Conservation (phyloP, 2,329 filamentous ascomycete species). For the Aspergillus chevalieri region DNA sequence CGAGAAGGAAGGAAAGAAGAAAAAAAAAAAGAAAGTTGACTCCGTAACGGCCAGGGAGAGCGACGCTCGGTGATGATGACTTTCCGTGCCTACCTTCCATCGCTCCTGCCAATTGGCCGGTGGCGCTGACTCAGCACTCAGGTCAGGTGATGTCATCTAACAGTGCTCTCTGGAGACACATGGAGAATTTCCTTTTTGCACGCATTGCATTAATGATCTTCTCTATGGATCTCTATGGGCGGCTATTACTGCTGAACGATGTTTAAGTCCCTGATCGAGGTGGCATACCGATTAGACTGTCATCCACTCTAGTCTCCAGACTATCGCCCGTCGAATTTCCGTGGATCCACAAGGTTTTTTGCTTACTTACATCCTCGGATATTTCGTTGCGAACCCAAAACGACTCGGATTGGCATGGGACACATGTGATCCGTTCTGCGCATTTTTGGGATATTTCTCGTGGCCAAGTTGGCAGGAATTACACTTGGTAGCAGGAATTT, state of each 20-base stretch:
- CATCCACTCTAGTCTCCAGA: background rate
- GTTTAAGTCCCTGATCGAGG: background rate
- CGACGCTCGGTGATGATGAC: constrained; percentile 3
- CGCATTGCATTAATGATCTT: background rate
- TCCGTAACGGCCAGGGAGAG: background rate
- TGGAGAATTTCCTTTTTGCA: background rate
- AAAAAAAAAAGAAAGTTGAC: background rate
- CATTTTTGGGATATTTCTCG: too few relatives aligned
- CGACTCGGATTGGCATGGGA: background rate
- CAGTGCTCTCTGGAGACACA: constrained; percentile 3
- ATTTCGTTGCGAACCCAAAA: background rate
- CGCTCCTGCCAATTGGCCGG: constrained; percentile 10
- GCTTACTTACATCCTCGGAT: background rate
- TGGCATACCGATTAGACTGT: background rate
- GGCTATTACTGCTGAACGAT: background rate
- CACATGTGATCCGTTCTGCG: constrained; percentile 9
- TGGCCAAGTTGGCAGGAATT: background rate
- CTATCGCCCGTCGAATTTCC: background rate
- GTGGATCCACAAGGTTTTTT: background rate
- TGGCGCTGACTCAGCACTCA: constrained; percentile 19
- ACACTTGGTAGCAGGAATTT: too few relatives aligned
- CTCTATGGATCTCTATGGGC: too few relatives aligned
- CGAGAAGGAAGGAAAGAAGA: background rate
- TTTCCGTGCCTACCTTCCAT: constrained; percentile 12
- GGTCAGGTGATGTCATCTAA: constrained; percentile 31